Evolutionary conservation across 805 yeast species (phyloP).

Genomic region (Saturnispora gosingensis): DNA sequence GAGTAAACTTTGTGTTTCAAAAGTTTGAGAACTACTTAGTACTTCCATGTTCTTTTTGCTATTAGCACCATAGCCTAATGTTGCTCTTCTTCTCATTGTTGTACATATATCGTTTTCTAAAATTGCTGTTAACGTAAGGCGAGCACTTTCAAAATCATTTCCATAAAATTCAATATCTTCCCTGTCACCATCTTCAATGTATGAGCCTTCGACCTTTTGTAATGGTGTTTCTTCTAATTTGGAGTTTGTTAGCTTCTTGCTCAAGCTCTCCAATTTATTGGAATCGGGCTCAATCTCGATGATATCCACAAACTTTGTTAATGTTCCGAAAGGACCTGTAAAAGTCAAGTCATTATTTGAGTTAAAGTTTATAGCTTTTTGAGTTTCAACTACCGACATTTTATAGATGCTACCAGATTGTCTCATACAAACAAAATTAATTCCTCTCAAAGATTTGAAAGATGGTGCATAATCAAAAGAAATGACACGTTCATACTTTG

Average conservation of each 20-base stretch:
- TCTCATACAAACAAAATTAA: constrained; percentile 76
- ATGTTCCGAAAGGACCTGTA: constrained; percentile 49
- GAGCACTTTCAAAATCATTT: constrained; percentile 22
- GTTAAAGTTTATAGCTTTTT: constrained; percentile 53
- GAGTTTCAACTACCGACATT: constrained; percentile 65
- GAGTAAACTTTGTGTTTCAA: constrained; percentile 47
- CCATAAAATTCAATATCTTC: constrained; percentile 19
- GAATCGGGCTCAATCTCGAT: constrained; percentile 1
- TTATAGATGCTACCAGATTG: constrained; percentile 82
- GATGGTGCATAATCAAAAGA: constrained; percentile 79
- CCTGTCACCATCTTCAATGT: background rate
- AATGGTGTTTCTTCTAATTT: background rate
- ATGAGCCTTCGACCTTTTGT: background rate
- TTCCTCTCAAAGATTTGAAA: constrained; percentile 36
- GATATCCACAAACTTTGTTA: constrained; percentile 34
- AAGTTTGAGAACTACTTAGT: constrained; percentile 40
- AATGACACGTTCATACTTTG: constrained; percentile 72
- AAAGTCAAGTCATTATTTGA: constrained; percentile 58
- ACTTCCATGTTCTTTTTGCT: constrained; percentile 54
- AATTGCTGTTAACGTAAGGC: constrained; percentile 3
- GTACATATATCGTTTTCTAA: constrained; percentile 66
- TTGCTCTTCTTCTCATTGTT: constrained; percentile 63
- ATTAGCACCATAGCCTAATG: constrained; percentile 61
- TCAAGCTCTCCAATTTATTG: background rate
- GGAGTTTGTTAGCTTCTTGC: constrained; percentile 1